A percentile compares a stretch with the other conserved stretches of the same genome.
These are phyloP conservation scores for Clonostachys sp. DNA, from an alignment of 2,329 filamentous ascomycete species.

Conservation along the genomic window DNA sequence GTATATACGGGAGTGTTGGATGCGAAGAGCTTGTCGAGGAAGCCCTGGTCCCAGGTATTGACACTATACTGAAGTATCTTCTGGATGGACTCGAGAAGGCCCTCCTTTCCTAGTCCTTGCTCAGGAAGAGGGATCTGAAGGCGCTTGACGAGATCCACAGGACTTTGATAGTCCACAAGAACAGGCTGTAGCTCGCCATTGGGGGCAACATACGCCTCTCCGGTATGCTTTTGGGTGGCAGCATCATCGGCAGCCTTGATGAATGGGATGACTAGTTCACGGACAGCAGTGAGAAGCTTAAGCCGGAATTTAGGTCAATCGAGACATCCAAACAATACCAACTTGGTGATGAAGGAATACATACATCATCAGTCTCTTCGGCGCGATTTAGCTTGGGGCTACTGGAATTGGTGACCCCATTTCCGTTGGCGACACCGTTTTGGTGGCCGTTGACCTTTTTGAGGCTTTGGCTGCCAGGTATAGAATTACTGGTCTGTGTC, in stretches of 20 bases:
- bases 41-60: slow-evolving; percentile 98
- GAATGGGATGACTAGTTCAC: slow-evolving; percentile 65
- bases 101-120: slow-evolving; percentile 61
- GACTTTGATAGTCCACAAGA: slow-evolving; percentile 60
- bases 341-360: slow-evolving; percentile 7
- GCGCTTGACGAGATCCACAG: slow-evolving; percentile 49
- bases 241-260: slow-evolving; percentile 66
- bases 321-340: not conserved
- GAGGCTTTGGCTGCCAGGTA: too few relatives aligned
- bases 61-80: slow-evolving; percentile 79
- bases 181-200: slow-evolving; percentile 41
- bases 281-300: slow-evolving; percentile 65
- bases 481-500: too few relatives aligned
- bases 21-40: slow-evolving; percentile 93
- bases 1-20: slow-evolving; percentile 69
- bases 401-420: not conserved
- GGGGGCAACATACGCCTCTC: slow-evolving; percentile 37
- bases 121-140: slow-evolving; percentile 56
- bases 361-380: slow-evolving; percentile 40
- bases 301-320: not conserved
- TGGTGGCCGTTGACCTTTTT: too few relatives aligned
- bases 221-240: slow-evolving; percentile 41
- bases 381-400: slow-evolving; percentile 25
- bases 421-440: too few relatives aligned
- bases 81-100: slow-evolving; percentile 66